phyloP scores from a whole-genome alignment of 805 yeast species.

The Barnettozyma siamensis region DNA sequence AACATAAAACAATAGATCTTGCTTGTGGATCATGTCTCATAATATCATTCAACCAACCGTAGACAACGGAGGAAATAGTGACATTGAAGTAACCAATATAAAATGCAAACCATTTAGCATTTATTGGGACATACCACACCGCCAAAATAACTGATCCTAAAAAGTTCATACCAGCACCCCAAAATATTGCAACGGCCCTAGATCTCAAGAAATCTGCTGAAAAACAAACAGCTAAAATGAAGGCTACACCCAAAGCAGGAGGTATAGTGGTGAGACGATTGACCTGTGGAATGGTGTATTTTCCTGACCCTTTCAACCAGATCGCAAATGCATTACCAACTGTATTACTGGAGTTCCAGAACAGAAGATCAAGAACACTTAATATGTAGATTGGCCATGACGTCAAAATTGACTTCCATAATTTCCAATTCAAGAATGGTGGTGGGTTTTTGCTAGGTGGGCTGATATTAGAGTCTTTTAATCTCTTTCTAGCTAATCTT shows the following conservation, averaged over 20 bases:
- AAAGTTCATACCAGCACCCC: conserved; percentile 40
- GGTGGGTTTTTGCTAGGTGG: conserved; percentile 22
- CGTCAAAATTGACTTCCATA: conserved; percentile 48
- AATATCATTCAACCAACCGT: conserved; percentile 55
- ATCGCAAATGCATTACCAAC: conserved; percentile 31
- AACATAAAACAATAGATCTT: conserved; percentile 37
- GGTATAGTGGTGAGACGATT: conserved; percentile 26
- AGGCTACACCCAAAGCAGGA: conserved; percentile 27
- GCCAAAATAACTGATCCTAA: conserved; percentile 42
- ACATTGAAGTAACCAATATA: conserved; percentile 26
- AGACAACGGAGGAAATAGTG: conserved; percentile 17
- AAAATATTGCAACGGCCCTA: conserved; percentile 38
- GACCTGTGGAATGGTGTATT: conserved; percentile 31
- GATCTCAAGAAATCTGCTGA: conserved; percentile 31
- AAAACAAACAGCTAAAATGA: conserved; percentile 8
- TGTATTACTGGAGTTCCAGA: conserved; percentile 48
- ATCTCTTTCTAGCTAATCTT: conserved; percentile 41
- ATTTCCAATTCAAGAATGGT: conserved; percentile 34
- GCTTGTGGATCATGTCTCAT: conserved; percentile 48
- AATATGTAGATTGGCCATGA: conserved; percentile 51
- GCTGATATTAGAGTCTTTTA: conserved; percentile 29
- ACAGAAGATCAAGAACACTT: conserved; percentile 43
- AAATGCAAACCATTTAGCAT: conserved; percentile 49
- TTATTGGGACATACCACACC: conserved; percentile 42
- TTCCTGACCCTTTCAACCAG: conserved; percentile 44